Base-by-base conservation (phyloP, 2,329 filamentous ascomycete genomes). In the Nannizziopsis arthrosporioides region DNA sequence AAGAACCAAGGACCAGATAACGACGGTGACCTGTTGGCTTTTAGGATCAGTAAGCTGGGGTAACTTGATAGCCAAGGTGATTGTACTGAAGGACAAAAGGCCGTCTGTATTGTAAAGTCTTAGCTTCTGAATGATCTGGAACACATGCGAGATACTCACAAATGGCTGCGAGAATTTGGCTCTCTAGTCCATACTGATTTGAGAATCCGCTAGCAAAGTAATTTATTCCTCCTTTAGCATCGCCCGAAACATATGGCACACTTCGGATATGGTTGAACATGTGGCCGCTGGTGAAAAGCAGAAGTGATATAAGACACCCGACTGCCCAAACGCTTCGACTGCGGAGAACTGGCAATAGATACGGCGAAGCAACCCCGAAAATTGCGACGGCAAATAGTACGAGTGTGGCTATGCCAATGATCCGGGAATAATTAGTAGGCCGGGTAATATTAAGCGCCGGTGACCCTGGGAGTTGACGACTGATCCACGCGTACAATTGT, bases 231-330 rank as follows among this genome's bases (percentile, higher is more conserved):
- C 92, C 92, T 47, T 77, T 80, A 34, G 87, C 86, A 63, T 96
- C 81, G 37, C 84, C 85, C 37, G 81, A 75, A 30, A 96, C 87
- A 59, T 98, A 98, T 2, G 92, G 92, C 2, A 93, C 86, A 65
- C 92, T 90, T 58, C 93, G 80, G 62, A 98, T 98, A 63, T 95
- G 89, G 68, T 96, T 98, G 76, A 93, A 98, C 93, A 98, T 98
- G 69, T 96, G 89, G 35, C 92, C 93, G 58, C 85, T 92, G 41
- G 84, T 95, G 70, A 96, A 98, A 50, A 95, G 74, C 37, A 98
- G 77, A 54, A 98, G 89, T 11, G 81, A 75, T 59, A 96, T 88
- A 56, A 98, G 72, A 66, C 85, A 94, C 59, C 93, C 68, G 17
- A 85, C 86, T 18, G 90, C 89, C 92, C 92, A 98, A 14, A 96